Percentiles rank a stretch among this genome's conserved stretches.
These are phyloP conservation scores for Ceratocystis destructans DNA, from an alignment of 2,329 filamentous ascomycete species.

Conservation along the genomic window DNA sequence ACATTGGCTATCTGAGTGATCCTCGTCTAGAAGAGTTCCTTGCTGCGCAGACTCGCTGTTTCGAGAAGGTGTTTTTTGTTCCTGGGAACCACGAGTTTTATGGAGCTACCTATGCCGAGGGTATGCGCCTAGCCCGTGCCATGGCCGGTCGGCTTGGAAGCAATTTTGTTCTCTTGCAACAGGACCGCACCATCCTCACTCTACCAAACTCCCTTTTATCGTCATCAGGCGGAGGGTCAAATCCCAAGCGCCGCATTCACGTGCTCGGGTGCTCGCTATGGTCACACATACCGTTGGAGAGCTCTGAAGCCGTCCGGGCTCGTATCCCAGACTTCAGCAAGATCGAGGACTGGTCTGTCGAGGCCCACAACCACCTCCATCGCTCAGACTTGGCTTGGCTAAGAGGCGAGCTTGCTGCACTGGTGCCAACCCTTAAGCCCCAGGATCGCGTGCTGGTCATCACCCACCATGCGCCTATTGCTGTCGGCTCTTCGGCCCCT, in stretches of 20 bases:
- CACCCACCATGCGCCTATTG: constrained; percentile 45
- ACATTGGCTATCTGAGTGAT: constrained; percentile 31
- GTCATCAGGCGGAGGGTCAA: background rate
- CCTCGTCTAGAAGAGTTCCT: constrained; percentile 31
- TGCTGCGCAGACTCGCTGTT: constrained; percentile 29
- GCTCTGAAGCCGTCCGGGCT: constrained; percentile 28
- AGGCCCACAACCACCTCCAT: constrained; percentile 37
- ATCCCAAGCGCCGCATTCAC: constrained; percentile 10
- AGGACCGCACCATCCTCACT: constrained; percentile 27
- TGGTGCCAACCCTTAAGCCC: constrained; percentile 8
- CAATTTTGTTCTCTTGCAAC: constrained; percentile 33
- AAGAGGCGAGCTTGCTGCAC: constrained; percentile 26
- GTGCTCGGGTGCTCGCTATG: constrained; percentile 46
- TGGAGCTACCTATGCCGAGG: constrained; percentile 29
- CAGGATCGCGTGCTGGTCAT: constrained; percentile 31
- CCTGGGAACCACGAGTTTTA: constrained; percentile 45
- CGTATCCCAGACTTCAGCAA: constrained; percentile 41
- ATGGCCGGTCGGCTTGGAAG: constrained; percentile 30
- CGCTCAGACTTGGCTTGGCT: constrained; percentile 39
- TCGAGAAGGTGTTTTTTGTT: constrained; percentile 34
- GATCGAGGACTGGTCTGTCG: constrained; percentile 39
- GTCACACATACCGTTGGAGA: constrained; percentile 34
- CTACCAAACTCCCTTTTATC: constrained; percentile 20
- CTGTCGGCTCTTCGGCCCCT: constrained; percentile 35
- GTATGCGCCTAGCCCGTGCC: constrained; percentile 27